A percentile compares a stretch with the other conserved stretches of the same genome.
Conservation (phyloP, 1,284 basidiomycete genomes). For the Cutaneotrichosporon mucoides region DNA sequence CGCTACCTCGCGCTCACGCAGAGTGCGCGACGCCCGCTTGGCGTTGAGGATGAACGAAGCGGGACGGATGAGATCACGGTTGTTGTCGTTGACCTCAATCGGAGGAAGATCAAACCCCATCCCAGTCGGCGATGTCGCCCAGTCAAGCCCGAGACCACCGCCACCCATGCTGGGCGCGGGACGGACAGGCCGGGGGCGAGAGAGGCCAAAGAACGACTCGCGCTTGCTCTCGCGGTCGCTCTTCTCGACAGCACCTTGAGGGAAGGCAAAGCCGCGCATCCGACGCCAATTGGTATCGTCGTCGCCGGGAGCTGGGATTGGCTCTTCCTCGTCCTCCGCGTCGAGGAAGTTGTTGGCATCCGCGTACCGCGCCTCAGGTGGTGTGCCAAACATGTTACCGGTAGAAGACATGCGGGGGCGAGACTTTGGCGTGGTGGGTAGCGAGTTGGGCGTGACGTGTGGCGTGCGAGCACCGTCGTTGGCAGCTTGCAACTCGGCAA, state of each 20-base stretch:
- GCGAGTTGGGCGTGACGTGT: conserved; percentile 11
- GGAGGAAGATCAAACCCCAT: conserved; percentile 20
- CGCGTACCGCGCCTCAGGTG: conserved; percentile 12
- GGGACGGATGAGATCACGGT: conserved; percentile 13
- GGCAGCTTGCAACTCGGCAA: conserved; percentile 20
- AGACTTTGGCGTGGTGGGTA: conserved; percentile 18
- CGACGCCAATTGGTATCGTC: conserved; percentile 27
- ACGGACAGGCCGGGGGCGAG: conserved; percentile 20
- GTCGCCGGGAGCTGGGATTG: not conserved
- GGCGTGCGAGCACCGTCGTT: conserved; percentile 13
- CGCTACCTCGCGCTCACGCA: not conserved
- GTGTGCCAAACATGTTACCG: not conserved
- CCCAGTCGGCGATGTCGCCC: conserved; percentile 2
- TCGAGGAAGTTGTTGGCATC: conserved; percentile 13
- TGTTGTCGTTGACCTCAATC: conserved; percentile 20
- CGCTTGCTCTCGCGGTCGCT: conserved; percentile 24
- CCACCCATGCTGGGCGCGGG: conserved; percentile 7
- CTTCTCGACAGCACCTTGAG: conserved; percentile 19
- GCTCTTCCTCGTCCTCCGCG: conserved; percentile 8
- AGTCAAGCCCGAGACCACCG: conserved; percentile 4
- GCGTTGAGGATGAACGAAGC: conserved; percentile 5
- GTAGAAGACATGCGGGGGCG: conserved; percentile 8
- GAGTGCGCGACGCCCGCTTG: not conserved
- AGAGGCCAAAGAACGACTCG: conserved; percentile 46
- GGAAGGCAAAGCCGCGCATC: conserved; percentile 41